phyloP scores from a whole-genome alignment of 1,284 basidiomycete genomes.

The Puccinia polysora region DNA sequence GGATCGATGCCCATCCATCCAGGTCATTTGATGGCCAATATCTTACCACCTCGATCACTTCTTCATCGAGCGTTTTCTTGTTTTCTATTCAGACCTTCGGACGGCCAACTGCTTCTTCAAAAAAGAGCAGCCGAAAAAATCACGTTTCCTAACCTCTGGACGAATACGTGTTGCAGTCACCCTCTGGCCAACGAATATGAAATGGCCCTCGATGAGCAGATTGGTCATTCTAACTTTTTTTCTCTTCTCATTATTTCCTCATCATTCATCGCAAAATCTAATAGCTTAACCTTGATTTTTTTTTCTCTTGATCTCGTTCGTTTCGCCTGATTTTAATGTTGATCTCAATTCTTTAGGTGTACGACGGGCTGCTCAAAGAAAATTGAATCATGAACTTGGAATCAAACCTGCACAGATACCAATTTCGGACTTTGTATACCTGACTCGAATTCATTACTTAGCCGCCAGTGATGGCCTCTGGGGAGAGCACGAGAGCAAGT shows the following conservation, averaged over 20 bases:
- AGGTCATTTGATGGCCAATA: constrained; percentile 98
- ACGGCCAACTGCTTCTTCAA: constrained; percentile 92
- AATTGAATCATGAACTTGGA: constrained; percentile 94
- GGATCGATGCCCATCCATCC: constrained; percentile 11
- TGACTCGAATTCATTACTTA: constrained; percentile 95
- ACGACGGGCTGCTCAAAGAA: constrained; percentile 80
- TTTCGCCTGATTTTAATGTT: background rate
- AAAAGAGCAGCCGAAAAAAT: constrained; percentile 96
- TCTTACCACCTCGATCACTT: constrained; percentile 67
- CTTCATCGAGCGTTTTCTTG: constrained; percentile 97
- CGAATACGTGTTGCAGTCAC: constrained; percentile 98
- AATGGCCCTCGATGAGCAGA: constrained; percentile 65
- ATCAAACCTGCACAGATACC: constrained; percentile 70
- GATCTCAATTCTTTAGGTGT: constrained; percentile 58
- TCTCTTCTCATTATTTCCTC: background rate
- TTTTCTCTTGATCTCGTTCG: background rate
- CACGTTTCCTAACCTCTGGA: constrained; percentile 99
- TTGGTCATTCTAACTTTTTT: constrained; percentile 56
- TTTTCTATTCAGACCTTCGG: constrained; percentile 89
- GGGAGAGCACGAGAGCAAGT: constrained; percentile 96
- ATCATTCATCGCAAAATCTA: no score
- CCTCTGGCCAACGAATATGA: constrained; percentile 73
- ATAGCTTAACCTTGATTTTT: background rate
- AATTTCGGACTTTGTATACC: constrained; percentile 82
- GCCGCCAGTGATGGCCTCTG: constrained; percentile 87